Conservation (phyloP, 2,329 filamentous ascomycete species). For the Neofusicoccum sp. region DNA sequence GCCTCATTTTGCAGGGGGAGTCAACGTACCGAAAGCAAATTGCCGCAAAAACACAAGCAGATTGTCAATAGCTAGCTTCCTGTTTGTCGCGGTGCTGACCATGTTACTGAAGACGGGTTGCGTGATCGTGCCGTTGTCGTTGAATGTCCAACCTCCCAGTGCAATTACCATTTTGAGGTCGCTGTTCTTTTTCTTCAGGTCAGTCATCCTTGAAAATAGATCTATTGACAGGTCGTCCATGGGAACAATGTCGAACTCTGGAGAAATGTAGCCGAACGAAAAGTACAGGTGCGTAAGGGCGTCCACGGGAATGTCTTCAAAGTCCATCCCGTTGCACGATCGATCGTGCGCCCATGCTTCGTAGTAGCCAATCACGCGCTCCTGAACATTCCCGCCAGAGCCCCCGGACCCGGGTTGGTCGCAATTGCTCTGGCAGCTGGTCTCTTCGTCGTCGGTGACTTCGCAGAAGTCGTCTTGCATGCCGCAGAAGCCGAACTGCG, state of each 20-base stretch:
- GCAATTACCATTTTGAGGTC: slow-evolving; percentile 39
- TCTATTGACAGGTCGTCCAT: slow-evolving; percentile 24
- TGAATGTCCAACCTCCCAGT: slow-evolving; percentile 45
- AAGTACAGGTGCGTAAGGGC: slow-evolving; percentile 29
- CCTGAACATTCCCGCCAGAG: background rate
- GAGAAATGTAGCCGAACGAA: slow-evolving; percentile 22
- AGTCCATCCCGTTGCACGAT: slow-evolving; percentile 25
- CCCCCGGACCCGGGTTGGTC: background rate
- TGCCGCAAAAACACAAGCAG: too few relatives aligned
- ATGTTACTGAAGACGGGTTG: slow-evolving; percentile 35
- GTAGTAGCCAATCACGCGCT: slow-evolving; percentile 19
- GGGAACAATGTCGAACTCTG: slow-evolving; percentile 25
- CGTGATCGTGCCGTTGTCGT: slow-evolving; percentile 30
- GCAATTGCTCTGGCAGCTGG: slow-evolving; percentile 13
- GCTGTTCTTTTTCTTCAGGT: slow-evolving; percentile 29
- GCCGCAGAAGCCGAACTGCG: slow-evolving; percentile 6
- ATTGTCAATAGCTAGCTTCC: too few relatives aligned
- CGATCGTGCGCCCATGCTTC: slow-evolving; percentile 8
- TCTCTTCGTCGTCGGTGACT: background rate
- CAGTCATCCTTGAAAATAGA: slow-evolving; percentile 32
- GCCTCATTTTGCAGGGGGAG: background rate
- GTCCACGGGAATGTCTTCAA: slow-evolving; percentile 19
- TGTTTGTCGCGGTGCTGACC: too few relatives aligned
- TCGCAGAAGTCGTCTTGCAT: too few relatives aligned
- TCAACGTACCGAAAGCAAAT: too few relatives aligned